phyloP scores from a whole-genome alignment of 192 early-diverging fungal species.

The Borealophlyctis nickersoniae region DNA sequence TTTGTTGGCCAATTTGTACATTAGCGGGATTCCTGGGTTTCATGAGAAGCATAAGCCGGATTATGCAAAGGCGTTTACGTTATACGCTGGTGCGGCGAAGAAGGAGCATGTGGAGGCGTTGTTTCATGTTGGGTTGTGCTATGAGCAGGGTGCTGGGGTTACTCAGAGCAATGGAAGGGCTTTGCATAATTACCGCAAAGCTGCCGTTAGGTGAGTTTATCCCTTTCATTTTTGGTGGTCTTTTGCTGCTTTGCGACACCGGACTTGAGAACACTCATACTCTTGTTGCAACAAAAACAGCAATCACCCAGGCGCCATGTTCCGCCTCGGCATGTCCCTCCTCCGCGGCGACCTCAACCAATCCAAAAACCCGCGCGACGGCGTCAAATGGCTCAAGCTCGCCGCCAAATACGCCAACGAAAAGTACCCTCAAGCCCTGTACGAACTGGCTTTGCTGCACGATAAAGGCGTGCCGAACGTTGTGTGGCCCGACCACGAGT shows the following conservation, averaged over 20 bases:
- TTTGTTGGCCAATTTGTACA: slow-evolving; percentile 65
- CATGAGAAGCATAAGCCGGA: slow-evolving; percentile 63
- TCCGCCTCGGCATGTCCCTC: slow-evolving; percentile 76
- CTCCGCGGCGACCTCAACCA: slow-evolving; percentile 71
- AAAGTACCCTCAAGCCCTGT: slow-evolving; percentile 70
- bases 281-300: too few species aligned
- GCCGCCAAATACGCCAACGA: slow-evolving; percentile 68
- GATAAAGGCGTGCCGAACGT: slow-evolving; percentile 68
- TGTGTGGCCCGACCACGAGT: slow-evolving; percentile 70
- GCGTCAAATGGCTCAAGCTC: slow-evolving; percentile 77
- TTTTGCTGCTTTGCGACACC: background rate
- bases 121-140: slow-evolving; percentile 68
- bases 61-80: slow-evolving; percentile 54
- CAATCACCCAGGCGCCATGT: slow-evolving; percentile 53
- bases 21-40: slow-evolving; percentile 57
- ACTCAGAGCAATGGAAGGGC: slow-evolving; percentile 57
- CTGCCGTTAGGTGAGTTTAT: slow-evolving; percentile 29
- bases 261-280: background rate
- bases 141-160: slow-evolving; percentile 68
- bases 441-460: slow-evolving; percentile 75
- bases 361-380: slow-evolving; percentile 67
- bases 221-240: slow-evolving; percentile 1
- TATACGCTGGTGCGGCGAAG: slow-evolving; percentile 71
- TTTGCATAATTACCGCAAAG: slow-evolving; percentile 69
- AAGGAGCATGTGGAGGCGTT: slow-evolving; percentile 71